Percentiles rank a stretch among this genome's conserved stretches.
Evolutionary conservation across 805 yeast genomes (phyloP).

Genomic region (Komagataella kurtzmanii): DNA sequence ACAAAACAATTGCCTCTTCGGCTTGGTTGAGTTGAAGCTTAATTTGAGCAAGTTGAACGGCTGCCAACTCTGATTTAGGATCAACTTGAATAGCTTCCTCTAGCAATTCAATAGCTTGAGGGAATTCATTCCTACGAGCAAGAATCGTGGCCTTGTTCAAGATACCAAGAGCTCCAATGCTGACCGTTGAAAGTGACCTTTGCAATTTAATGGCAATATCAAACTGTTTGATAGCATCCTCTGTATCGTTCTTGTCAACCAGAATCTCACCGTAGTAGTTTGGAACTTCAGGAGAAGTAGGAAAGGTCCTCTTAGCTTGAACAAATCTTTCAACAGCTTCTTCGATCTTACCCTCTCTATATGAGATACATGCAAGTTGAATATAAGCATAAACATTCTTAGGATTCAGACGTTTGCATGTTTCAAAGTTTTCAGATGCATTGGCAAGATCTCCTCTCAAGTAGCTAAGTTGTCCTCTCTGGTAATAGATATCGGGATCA

Average conservation of each 20-base stretch:
- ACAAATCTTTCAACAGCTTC: conserved; percentile 55
- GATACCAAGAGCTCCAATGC: conserved; percentile 81
- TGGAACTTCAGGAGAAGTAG: conserved; percentile 83
- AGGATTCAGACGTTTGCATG: conserved; percentile 63
- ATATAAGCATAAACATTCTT: conserved; percentile 74
- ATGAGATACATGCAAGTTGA: conserved; percentile 85
- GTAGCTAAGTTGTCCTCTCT: conserved; percentile 85
- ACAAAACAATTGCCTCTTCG: conserved; percentile 67
- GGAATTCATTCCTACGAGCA: conserved; percentile 39
- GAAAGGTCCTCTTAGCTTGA: conserved; percentile 61
- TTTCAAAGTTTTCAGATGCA: conserved; percentile 65
- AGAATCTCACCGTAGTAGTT: conserved; percentile 92
- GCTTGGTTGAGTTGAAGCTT: conserved; percentile 73
- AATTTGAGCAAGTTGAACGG: conserved; percentile 84
- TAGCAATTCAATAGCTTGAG: conserved; percentile 51
- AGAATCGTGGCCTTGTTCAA: conserved; percentile 76
- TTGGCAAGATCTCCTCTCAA: conserved; percentile 58
- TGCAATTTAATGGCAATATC: conserved; percentile 80
- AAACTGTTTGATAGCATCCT: conserved; percentile 68
- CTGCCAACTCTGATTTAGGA: conserved; percentile 81
- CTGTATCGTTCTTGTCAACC: conserved; percentile 64
- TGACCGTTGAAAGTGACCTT: conserved; percentile 47
- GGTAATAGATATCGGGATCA: conserved; percentile 80
- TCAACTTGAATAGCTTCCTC: conserved; percentile 70
- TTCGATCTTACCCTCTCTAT: conserved; percentile 54